Evolutionary conservation across 306 rosid species (phyloP), one percentile per base, ranked within the genome.

Genomic region (Mucuna pruriens): DNA sequence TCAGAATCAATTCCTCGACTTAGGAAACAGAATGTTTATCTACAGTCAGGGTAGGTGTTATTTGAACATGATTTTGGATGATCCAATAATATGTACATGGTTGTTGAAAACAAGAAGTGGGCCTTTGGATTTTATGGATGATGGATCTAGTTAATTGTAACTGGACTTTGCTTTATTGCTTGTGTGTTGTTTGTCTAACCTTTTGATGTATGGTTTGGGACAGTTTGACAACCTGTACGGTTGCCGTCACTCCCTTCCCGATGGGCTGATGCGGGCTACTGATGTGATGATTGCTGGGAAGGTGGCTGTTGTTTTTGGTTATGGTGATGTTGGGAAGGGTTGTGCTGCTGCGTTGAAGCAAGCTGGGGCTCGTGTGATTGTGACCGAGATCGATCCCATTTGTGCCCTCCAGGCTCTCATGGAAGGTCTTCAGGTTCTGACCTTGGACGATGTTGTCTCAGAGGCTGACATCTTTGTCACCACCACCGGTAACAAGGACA

Each of bases 401-500:
- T 95, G 99, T 57, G 99, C 99, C 57, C 99, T 95, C 29, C 99
- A 95, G 88, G 98, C 99, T 67, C 90, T 89, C 49, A 95, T 95
- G 99, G 99, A 95, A 87, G 99, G 99, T 23, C 71, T 89, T 69
- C 98, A 88, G 58, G 90, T 95, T 63, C 75, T 91, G 77, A 87
- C 98, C 79, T 80, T 95, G 0, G 91, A 88, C 10, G 97, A 95
- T 9, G 88, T 86, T 33, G 87, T 95, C 8, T 81, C 96, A 0
- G 87, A 89, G 65, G 96, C 93, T 31, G 99, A 95, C 65, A 95
- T 95, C 88, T 90, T 95, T 9, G 99, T 95, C 22, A 95, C 99
- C 89, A 95, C 99, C 88, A 95, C 98, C 0, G 99, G 99, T 33
- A 95, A 95, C 93, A 95, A 95, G 93, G 99, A 95, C 96, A 95